Percentiles rank a stretch among this genome's conserved stretches.
These are phyloP conservation scores for Solanum aculeatissimum DNA, from an alignment of 305 asterid species.

Conservation along the genomic window DNA sequence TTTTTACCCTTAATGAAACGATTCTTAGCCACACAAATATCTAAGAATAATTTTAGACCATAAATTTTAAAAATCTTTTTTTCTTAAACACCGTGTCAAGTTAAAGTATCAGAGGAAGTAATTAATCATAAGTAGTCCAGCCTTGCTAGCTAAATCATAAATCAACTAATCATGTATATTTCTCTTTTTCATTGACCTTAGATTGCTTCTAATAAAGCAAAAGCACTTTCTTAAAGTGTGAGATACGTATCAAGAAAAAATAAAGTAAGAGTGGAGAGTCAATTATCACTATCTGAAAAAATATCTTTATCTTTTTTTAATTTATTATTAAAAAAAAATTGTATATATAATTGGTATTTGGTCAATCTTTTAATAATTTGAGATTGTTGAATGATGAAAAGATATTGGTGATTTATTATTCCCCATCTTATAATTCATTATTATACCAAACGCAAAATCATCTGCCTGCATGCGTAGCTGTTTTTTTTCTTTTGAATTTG, in stretches of 20 bases:
- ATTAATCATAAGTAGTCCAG: not conserved
- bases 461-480: not conserved
- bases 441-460: not conserved
- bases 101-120: too few species aligned
- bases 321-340: not conserved
- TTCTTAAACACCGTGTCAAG: too few species aligned
- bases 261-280: not conserved
- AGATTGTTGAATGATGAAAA: conserved; percentile 2
- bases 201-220: not conserved
- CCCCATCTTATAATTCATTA: not conserved
- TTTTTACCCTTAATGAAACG: too few species aligned
- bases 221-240: not conserved
- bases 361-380: not conserved
- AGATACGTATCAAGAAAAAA: not conserved
- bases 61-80: too few species aligned
- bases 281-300: not conserved
- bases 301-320: not conserved
- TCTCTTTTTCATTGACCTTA: not conserved
- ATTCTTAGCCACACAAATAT: too few species aligned
- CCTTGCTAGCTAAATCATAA: not conserved
- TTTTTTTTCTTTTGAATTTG: not conserved
- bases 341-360: not conserved
- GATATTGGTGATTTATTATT: not conserved
- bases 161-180: not conserved
- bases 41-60: too few species aligned